A percentile compares a stretch with the other conserved stretches of the same genome.
Evolutionary conservation across 2,329 filamentous ascomycete genomes (phyloP).

Genomic region (Cephalotrichum gorgonifer): DNA sequence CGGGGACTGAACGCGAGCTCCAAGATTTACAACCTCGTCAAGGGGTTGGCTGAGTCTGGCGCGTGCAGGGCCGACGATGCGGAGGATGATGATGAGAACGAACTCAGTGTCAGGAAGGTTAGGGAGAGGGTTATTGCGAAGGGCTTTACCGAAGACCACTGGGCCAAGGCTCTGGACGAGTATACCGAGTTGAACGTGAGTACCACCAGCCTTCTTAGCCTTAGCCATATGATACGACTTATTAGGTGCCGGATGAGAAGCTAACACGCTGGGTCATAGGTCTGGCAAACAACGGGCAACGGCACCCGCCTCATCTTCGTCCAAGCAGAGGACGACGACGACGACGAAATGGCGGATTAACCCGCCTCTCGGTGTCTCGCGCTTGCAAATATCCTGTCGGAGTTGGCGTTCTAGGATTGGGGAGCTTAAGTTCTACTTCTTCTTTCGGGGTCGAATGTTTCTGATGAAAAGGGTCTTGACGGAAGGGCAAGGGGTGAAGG

Average conservation of each 20-base stretch:
- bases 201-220: constrained; percentile 16
- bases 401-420: not conserved
- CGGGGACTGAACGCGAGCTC: constrained; percentile 71
- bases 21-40: constrained; percentile 92
- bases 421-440: not conserved
- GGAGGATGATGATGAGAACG: constrained; percentile 45
- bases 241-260: not conserved
- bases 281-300: constrained; percentile 69
- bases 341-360: constrained; percentile 34
- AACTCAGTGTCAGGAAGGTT: constrained; percentile 80
- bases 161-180: constrained; percentile 76
- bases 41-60: constrained; percentile 74
- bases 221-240: too few species aligned
- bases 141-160: constrained; percentile 93
- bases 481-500: too few species aligned
- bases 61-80: constrained; percentile 66
- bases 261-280: constrained; percentile 38
- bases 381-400: not conserved
- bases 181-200: constrained; percentile 85
- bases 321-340: constrained; percentile 40
- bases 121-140: constrained; percentile 88
- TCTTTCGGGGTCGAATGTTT: not conserved
- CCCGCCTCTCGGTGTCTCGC: not conserved
- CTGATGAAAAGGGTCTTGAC: not conserved
- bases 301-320: constrained; percentile 64